Base-by-base conservation (phyloP, 1,139 yeast genomes). In the Sugiyamaella xylanicola region DNA sequence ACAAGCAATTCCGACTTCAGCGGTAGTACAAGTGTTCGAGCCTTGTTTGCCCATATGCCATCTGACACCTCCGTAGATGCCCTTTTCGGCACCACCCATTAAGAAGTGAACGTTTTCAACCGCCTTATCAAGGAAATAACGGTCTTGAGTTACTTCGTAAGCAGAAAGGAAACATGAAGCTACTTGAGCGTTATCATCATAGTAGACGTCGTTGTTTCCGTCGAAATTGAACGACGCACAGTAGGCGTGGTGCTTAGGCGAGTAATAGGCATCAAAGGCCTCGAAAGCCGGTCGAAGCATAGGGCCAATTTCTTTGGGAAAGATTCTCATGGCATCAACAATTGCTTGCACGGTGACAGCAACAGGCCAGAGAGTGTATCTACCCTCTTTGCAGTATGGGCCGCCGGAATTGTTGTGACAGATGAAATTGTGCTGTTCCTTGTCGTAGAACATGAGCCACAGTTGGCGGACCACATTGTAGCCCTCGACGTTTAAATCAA, bases 181-280 rank as follows among this genome's bases (percentile, higher is more conserved):
- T 15, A 85, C 84, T 67, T 86, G 92, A 3, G 91, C 92, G 66
- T 85, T 87, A 65, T 86, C 92, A 67, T 86, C 92, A 62, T 83
- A 85, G 68, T 85, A 85, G 49, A 86, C 82, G 67, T 86, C 91
- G 48, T 74, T 74, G 68, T 84, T 86, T 49, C 79, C 80, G 37
- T 81, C 79, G 55, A 72, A 73, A 66, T 81, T 76, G 65, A 80
- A 83, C 2, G 85, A 84, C 1, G 87, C 87, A 45, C 84, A 77
- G 67, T 73, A 83, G 1, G 84, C 86, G 57, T 77, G 79, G 64
- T 74, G 65, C 59, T 77, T 72, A 13, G 74, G 73, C 59, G 82
- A 80, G 68, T 81, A 80, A 69, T 84, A 85, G 63, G 73, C 75
- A 56, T 77, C 78, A 59, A 85, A 76, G 1, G 80, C 77, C 51